Base-by-base conservation (phyloP, 2,329 filamentous ascomycete species). In the Diaporthe amygdali region DNA sequence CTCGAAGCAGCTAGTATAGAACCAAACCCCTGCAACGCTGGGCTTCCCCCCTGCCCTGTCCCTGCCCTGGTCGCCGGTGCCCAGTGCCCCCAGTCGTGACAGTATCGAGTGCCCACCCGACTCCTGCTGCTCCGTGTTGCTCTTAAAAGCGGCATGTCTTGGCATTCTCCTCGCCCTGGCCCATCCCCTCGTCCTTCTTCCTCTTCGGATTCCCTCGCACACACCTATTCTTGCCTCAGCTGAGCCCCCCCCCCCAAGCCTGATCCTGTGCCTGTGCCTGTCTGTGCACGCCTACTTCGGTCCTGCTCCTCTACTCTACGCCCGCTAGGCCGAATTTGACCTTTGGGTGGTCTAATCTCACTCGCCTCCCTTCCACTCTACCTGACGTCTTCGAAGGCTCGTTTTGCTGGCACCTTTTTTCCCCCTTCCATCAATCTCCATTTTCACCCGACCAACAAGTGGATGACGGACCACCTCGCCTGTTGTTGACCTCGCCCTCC, bases 1-100 rank as follows among this genome's bases (percentile, higher is more conserved):
- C 56, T 63, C 41, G 41, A 63, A 47, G 39, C 56, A 63, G 56
- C 56, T 63, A 63, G 56, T 17, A 25, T 27, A 30, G 56, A 44
- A 2, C 17, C 22, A n/a, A n/a, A n/a, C 56, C 39, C 25, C 39
- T 46, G 39, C 56, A 30, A 15, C 20, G 55, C 55, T 44, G 55
- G 55, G n/a, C 39, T 39, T 15, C 10, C 22, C 49, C 25, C 27
- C 27, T 25, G 49, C 27, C 49, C 2, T 32, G 27, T 10, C 55
- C 25, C 44, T 39, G 56, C 30, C 49, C 49, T 27, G 10, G 20
- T 22, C 22, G 22, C 55, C 55, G 30, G 55, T 59, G 37, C 55
- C 55, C 55, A 59, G n/a, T n/a, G n/a, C n/a, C n/a, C n/a, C n/a
- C n/a, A n/a, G n/a, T n/a, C n/a, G n/a, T n/a, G n/a, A n/a, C n/a